Evolutionary conservation across 306 rosid species (phyloP), one percentile per base, ranked within the genome.

Genomic region (Castanea mollissima): DNA sequence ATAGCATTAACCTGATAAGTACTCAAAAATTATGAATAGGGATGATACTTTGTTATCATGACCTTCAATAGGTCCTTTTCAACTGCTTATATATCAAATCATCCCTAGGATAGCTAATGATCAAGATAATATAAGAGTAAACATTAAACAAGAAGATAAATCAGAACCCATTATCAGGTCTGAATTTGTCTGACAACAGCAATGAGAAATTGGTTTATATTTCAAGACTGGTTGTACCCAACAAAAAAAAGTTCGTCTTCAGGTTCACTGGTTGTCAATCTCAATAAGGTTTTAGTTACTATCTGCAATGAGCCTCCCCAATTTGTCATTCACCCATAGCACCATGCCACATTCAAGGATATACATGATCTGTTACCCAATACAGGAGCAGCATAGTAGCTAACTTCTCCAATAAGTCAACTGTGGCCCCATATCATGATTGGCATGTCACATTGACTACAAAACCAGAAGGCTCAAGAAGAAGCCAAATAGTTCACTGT

Each of bases 1-100:
- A 77, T 63, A 25, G 67, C 35, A n/a, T 62, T 70, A 69, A 55
- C 74, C 19, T 63, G 31, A 73, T 69, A 55, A 87, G 32, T 70
- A 12, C 21, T 55, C 73, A 7, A 29, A 72, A 8, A 76, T 23
- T 52, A 65, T 52, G 21, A 73, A 49, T 51, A 59, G 4, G 55
- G 78, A 81, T 16, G 21, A 31, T 57, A 69, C 51, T 55, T 73
- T 38, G 56, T 69, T 58, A 81, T 6, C 55, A 18, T 65, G 63
- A 19, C 29, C 54, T 71, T 35, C 52, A 6, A 67, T 13, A 20
- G 4, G n/a, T 23, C 15, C 72, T 14, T 67, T 3, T n/a, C 44
- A 8, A 63, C 67, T 51, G 56, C 55, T 25, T 75, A 13, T 23
- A 59, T 31, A 7, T 12, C 34, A 23, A 76, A 59, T 19, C 55